phyloP scores from a whole-genome alignment of 805 yeast species.

The Cyberlindnera maclurae region DNA sequence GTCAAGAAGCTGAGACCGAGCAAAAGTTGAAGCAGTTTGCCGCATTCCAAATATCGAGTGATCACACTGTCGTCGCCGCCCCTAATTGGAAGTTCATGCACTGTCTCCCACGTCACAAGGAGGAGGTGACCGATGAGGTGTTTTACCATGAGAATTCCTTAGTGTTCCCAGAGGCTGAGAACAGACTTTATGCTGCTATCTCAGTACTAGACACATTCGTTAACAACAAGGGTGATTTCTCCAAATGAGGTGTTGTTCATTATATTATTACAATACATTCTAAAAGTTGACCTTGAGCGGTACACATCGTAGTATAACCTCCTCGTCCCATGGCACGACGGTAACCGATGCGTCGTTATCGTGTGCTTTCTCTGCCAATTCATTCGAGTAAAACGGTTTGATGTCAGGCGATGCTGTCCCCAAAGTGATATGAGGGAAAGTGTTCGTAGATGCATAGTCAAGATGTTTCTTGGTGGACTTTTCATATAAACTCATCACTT shows the following conservation, averaged over 20 bases:
- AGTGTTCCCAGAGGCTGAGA: conserved; percentile 95
- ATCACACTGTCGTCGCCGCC: conserved; percentile 51
- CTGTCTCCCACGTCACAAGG: conserved; percentile 91
- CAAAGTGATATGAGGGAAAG: conserved; percentile 63
- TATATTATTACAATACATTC: background rate
- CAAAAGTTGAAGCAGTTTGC: conserved; percentile 71
- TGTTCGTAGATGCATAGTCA: conserved; percentile 31
- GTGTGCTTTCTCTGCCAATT: conserved; percentile 22
- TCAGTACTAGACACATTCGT: conserved; percentile 90
- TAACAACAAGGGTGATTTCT: conserved; percentile 65
- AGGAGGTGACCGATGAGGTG: conserved; percentile 90
- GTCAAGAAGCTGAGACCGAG: conserved; percentile 77
- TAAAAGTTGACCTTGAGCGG: conserved; percentile 15
- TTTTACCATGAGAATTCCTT: conserved; percentile 78
- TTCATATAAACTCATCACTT: conserved; percentile 13
- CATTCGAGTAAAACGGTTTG: conserved; percentile 49
- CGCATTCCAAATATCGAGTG: conserved; percentile 77
- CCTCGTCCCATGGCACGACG: conserved; percentile 9
- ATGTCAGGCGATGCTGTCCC: conserved; percentile 45
- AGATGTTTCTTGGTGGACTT: conserved; percentile 2
- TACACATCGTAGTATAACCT: background rate
- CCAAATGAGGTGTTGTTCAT: conserved; percentile 4
- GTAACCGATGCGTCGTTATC: conserved; percentile 5
- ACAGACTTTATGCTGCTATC: conserved; percentile 92
- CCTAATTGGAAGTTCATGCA: conserved; percentile 93